These are phyloP conservation scores for Annona squamosa DNA, from an alignment of 164 flowering plant genomes.

Conservation along the genomic window DNA sequence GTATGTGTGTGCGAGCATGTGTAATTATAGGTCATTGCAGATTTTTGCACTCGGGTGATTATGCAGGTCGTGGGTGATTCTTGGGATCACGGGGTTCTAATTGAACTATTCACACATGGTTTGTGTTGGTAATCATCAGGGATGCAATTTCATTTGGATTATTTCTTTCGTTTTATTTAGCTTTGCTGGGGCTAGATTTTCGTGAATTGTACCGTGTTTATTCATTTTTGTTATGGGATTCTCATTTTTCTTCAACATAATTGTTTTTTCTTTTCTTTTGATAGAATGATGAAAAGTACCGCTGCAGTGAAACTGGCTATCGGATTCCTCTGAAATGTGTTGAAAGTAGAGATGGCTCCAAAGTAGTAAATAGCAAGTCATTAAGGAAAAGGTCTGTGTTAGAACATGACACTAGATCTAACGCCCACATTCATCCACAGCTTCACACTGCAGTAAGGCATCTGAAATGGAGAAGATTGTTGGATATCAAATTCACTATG, in stretches of 20 bases:
- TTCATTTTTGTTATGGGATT: neutral
- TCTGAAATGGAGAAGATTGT: constrained; percentile 30
- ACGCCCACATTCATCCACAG: constrained; percentile 7
- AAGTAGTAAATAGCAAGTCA: constrained; percentile 21
- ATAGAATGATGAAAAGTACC: constrained; percentile 63
- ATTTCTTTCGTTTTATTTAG: neutral
- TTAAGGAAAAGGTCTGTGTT: constrained; percentile 33
- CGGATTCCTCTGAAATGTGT: constrained; percentile 76
- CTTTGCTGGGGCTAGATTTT: neutral
- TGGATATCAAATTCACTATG: constrained; percentile 28
- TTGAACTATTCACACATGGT: neutral
- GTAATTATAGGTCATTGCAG: too few relatives aligned
- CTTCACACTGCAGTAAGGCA: constrained; percentile 12
- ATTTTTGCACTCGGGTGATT: neutral
- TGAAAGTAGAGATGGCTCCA: constrained; percentile 26
- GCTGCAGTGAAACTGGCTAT: constrained; percentile 95
- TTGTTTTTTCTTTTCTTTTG: neutral
- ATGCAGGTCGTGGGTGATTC: neutral
- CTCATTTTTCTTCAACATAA: neutral
- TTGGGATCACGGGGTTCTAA: neutral
- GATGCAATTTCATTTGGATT: neutral
- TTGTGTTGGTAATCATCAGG: neutral
- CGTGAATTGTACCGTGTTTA: neutral
- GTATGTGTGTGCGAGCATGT: too few relatives aligned
- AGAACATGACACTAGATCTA: constrained; percentile 17